A percentile compares a stretch with the other conserved stretches of the same genome.
phyloP scores from a whole-genome alignment of 176 grass and related monocot genomes.

The Hsuehochloa calcarea region DNA sequence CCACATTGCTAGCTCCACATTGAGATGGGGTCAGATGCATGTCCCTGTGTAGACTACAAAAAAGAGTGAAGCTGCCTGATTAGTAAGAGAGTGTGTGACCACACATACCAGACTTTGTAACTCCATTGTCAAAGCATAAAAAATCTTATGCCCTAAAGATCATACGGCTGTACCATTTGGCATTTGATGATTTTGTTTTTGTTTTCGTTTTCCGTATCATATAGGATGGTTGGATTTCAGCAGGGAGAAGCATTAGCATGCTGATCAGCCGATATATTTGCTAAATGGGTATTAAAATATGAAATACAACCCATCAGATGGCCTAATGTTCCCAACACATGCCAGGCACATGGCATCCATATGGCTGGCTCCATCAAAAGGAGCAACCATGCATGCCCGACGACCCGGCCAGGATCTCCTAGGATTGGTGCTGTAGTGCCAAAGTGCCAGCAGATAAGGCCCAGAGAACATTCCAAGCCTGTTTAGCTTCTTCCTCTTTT shows the following conservation, averaged over 20 bases:
- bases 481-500: slow-evolving; percentile 27
- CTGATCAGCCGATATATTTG: not conserved
- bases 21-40: not conserved
- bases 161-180: not conserved
- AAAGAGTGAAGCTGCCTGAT: not conserved
- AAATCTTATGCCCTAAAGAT: not conserved
- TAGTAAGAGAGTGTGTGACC: not conserved
- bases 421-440: slow-evolving; percentile 14
- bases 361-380: slow-evolving; percentile 35
- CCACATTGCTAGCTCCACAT: not conserved
- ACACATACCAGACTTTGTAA: not conserved
- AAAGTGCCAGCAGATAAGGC: slow-evolving; percentile 46
- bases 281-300: not conserved
- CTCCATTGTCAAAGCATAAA: not conserved
- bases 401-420: slow-evolving; percentile 24
- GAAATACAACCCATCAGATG: not conserved
- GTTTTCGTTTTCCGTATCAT: too few relatives aligned
- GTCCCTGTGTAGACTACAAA: not conserved
- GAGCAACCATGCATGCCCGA: not conserved
- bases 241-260: not conserved
- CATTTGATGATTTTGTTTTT: not conserved
- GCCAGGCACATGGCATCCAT: slow-evolving; percentile 20
- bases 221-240: not conserved
- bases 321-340: not conserved
- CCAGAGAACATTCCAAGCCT: slow-evolving; percentile 67